Conservation (phyloP, 2,329 filamentous ascomycete species). For the Bipolaris oryzae region DNA sequence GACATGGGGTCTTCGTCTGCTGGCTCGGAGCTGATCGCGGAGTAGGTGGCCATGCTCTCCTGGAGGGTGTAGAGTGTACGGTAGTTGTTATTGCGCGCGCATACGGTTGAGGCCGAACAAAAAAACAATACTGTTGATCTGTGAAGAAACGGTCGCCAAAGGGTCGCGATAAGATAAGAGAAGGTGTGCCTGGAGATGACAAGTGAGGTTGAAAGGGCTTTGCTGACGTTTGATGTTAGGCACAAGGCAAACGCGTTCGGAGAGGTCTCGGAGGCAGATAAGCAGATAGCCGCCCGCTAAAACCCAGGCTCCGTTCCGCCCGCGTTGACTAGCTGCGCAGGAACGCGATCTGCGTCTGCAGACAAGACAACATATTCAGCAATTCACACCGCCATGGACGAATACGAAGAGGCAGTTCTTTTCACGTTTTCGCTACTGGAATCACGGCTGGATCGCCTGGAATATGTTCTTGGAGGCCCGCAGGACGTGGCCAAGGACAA, state of each 20-base stretch:
- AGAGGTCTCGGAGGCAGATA: slow-evolving; percentile 7
- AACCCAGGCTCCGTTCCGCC: slow-evolving; percentile 12
- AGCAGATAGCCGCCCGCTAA: slow-evolving; percentile 23
- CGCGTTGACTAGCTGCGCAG: slow-evolving; percentile 7
- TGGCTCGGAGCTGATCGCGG: slow-evolving; percentile 50
- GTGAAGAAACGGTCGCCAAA: not conserved
- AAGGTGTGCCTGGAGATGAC: slow-evolving; percentile 2
- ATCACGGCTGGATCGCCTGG: slow-evolving; percentile 52
- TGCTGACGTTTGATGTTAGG: slow-evolving; percentile 17
- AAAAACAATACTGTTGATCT: not conserved
- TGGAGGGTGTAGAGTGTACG: slow-evolving; percentile 16
- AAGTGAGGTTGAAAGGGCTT: slow-evolving; percentile 9
- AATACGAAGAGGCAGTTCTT: slow-evolving; percentile 48
- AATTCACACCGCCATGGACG: slow-evolving; percentile 37
- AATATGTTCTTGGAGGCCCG: slow-evolving; percentile 51
- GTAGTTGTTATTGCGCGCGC: slow-evolving; percentile 31
- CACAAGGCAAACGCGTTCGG: slow-evolving; percentile 2
- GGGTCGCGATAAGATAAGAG: not conserved
- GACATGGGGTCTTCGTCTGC: slow-evolving; percentile 50
- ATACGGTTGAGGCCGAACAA: slow-evolving; percentile 31
- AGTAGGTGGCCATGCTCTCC: slow-evolving; percentile 54
- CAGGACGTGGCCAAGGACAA: slow-evolving; percentile 27
- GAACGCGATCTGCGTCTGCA: slow-evolving; percentile 27
- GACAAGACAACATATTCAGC: slow-evolving; percentile 16
- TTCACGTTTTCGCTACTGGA: slow-evolving; percentile 54